Base-by-base conservation (phyloP, 148 eudicot genomes). In the Chenopodium album region DNA sequence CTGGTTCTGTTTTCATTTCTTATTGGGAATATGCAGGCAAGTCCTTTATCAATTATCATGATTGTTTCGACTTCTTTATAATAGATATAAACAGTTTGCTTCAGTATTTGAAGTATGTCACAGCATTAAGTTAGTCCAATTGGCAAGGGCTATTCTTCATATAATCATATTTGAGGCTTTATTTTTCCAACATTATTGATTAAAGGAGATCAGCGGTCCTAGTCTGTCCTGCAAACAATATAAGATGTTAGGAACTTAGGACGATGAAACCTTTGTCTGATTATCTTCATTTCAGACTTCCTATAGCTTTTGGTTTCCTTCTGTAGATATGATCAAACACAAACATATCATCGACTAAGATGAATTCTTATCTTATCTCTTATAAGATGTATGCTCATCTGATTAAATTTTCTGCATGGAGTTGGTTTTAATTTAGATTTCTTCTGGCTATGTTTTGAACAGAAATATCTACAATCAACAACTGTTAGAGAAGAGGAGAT, bases 21-120 rank as follows among this genome's bases (percentile, higher is more conserved):
- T 54, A 92, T 93, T 77, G 98, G 98, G 71, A 92, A 93, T 82
- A 92, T 93, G 98, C 98, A 93, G 95, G 95, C 80, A 82, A 81
- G 77, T 83, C 37, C 0, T 34, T 34, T 34, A 5, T 37, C 44
- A 71, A 68, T 82, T 19, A 34, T 70, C 64, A 19, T 70, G 32
- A 69, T 28, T 50, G 1, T 6, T 71, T 48, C 29, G 47, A 46
- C 72, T 44, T 22, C 37, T 50, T 13, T 74, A 50, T 13, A 9
- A 47, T 70, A 20, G 75, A 31, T 41, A 32, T 50, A 19, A 34
- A 13, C 11, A 9, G 12, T 20, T 64, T 7, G n/a, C 14, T n/a
- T 5, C 22, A 7, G 26, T 62, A 41, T 65, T 78, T 32, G 31
- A 62, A 19, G 23, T 28, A 62, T 63, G 46, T 32, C 50, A 62